A percentile compares a stretch with the other conserved stretches of the same genome.
Evolutionary conservation across 2,329 filamentous ascomycete species (phyloP).

Genomic region (Fusarium sp.): DNA sequence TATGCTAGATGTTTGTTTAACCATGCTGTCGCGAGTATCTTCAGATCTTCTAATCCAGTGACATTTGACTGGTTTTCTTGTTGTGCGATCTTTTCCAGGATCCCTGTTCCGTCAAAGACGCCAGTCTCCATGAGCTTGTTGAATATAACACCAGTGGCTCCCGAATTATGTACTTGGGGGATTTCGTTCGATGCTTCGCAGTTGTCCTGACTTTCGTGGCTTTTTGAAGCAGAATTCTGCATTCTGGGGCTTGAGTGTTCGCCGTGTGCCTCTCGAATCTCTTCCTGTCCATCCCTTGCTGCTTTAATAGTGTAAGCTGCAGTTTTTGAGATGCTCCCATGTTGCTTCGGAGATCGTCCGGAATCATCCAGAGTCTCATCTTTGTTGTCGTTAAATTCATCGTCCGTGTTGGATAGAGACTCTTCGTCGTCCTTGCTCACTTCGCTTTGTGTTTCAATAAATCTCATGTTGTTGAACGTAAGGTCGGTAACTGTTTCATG

Average conservation of each 20-base stretch:
- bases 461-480: constrained; percentile 66
- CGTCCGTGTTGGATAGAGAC: not conserved
- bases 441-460: constrained; percentile 49
- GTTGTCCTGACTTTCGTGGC: not conserved
- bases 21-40: not conserved
- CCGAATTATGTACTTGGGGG: not conserved
- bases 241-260: not conserved
- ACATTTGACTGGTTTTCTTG: not conserved
- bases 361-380: not conserved
- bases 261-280: not conserved
- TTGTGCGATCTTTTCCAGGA: not conserved
- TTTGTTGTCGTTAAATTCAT: not conserved
- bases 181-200: not conserved
- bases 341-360: not conserved
- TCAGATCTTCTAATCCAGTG: not conserved
- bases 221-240: not conserved
- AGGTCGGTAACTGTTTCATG: constrained; percentile 62
- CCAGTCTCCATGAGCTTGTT: constrained; percentile 38
- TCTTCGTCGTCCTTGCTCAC: constrained; percentile 30
- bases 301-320: not conserved
- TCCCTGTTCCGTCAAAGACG: constrained; percentile 37
- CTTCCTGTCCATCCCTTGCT: not conserved
- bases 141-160: constrained; percentile 10
- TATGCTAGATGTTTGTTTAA: constrained; percentile 12
- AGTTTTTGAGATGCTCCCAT: not conserved